These are phyloP conservation scores for Tieghemostelium lacteum DNA, from an alignment of 78 protist species.

Conservation along the genomic window DNA sequence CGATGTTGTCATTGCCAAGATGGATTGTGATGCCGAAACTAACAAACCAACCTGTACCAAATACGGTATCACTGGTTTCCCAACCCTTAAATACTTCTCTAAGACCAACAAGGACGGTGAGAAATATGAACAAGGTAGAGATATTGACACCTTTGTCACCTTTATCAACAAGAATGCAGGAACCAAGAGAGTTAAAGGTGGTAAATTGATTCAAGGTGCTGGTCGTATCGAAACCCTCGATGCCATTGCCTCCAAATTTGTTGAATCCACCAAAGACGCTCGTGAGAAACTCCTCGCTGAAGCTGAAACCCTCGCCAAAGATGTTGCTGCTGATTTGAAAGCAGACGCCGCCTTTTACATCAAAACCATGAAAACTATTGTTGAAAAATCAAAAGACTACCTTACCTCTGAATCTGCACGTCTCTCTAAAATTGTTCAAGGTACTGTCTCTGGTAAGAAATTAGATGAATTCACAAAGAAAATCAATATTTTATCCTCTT, in stretches of 20 bases:
- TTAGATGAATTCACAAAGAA: slow-evolving; percentile 77
- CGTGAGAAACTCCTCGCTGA: slow-evolving; percentile 23
- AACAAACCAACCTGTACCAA: slow-evolving; percentile 80
- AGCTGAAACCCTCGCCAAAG: slow-evolving; percentile 42
- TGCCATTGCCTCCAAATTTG: slow-evolving; percentile 61
- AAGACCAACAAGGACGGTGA: slow-evolving; percentile 83
- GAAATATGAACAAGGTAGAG: slow-evolving; percentile 84
- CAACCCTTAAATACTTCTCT: slow-evolving; percentile 93
- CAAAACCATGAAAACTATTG: slow-evolving; percentile 75
- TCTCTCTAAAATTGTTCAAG: slow-evolving; percentile 51
- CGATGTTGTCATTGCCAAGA: slow-evolving; percentile 84
- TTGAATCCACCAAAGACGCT: slow-evolving; percentile 62
- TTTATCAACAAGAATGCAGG: slow-evolving; percentile 84
- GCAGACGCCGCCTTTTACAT: slow-evolving; percentile 61
- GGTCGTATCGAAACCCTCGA: slow-evolving; percentile 82
- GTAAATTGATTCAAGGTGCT: slow-evolving; percentile 67
- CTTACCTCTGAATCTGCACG: slow-evolving; percentile 75
- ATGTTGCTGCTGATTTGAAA: slow-evolving; percentile 37
- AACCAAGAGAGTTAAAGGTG: slow-evolving; percentile 58
- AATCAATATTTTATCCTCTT: slow-evolving; percentile 71
- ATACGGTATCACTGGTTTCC: slow-evolving; percentile 92
- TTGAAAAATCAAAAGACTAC: slow-evolving; percentile 59
- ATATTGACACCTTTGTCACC: slow-evolving; percentile 69
- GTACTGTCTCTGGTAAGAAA: slow-evolving; percentile 60
- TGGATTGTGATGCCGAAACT: slow-evolving; percentile 85